These are phyloP conservation scores for Calocybe cyanea DNA, from an alignment of 768 basidiomycete species.

Conservation along the genomic window DNA sequence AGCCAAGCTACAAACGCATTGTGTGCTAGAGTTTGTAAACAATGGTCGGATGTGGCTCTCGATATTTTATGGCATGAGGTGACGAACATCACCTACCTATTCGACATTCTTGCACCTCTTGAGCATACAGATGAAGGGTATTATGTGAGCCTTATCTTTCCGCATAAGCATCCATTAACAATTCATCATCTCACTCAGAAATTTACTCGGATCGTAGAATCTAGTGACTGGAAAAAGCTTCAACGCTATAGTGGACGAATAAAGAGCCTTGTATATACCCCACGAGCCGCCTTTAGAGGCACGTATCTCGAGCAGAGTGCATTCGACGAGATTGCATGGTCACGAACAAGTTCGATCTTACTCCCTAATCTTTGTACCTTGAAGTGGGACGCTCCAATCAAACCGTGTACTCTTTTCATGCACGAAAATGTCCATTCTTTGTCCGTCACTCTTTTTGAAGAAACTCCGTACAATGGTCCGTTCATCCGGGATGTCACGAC, in stretches of 20 bases:
- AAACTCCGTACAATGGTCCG: constrained; percentile 11
- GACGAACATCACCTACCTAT: constrained; percentile 39
- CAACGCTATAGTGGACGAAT: constrained; percentile 53
- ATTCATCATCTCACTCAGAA: constrained; percentile 26
- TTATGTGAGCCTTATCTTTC: constrained; percentile 22
- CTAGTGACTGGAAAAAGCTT: constrained; percentile 54
- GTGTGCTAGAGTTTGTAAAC: constrained; percentile 53
- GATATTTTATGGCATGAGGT: constrained; percentile 59
- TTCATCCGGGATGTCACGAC: constrained; percentile 36
- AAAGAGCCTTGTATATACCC: constrained; percentile 31
- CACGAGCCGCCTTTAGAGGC: constrained; percentile 13
- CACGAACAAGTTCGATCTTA: constrained; percentile 48
- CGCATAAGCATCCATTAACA: constrained; percentile 1
- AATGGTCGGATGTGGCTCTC: constrained; percentile 56
- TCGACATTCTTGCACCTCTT: constrained; percentile 47
- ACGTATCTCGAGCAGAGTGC: constrained; percentile 27
- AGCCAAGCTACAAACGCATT: constrained; percentile 34
- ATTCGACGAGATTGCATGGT: constrained; percentile 55
- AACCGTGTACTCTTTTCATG: constrained; percentile 50
- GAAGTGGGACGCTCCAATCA: constrained; percentile 37
- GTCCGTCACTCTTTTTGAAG: constrained; percentile 22
- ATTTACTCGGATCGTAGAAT: constrained; percentile 38
- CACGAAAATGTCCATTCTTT: constrained; percentile 44
- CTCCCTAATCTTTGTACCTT: constrained; percentile 53
- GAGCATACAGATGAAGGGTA: constrained; percentile 13